Evolutionary conservation across 78 protist genomes (phyloP).

Genomic region (Chrysochromulina parva): DNA sequence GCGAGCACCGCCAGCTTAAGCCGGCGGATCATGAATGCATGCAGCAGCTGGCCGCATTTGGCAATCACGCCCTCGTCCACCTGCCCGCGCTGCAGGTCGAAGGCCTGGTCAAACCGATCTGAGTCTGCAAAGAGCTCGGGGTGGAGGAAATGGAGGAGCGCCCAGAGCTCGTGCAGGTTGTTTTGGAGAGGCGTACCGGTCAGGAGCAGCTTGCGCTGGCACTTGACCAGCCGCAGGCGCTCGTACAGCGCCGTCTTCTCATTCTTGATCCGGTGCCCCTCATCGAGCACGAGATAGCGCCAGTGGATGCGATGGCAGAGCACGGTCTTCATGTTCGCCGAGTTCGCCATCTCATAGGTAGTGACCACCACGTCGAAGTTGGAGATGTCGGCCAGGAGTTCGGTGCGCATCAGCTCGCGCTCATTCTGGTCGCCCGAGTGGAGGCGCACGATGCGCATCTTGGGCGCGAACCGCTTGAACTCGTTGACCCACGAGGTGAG

Average conservation of each 20-base stretch:
- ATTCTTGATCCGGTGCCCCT: slow-evolving; percentile 88
- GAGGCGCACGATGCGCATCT: slow-evolving; percentile 32
- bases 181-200: slow-evolving; percentile 72
- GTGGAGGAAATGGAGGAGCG: slow-evolving; percentile 63
- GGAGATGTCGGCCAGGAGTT: background rate
- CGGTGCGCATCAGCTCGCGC: slow-evolving; percentile 48
- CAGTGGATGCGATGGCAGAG: slow-evolving; percentile 40
- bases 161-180: slow-evolving; percentile 70
- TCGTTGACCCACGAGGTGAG: slow-evolving; percentile 41
- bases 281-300: slow-evolving; percentile 84
- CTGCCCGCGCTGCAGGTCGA: background rate
- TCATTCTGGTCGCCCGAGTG: slow-evolving; percentile 50
- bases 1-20: slow-evolving; percentile 38
- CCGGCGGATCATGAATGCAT: slow-evolving; percentile 37
- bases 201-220: slow-evolving; percentile 52
- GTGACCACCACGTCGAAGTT: slow-evolving; percentile 60
- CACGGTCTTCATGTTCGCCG: slow-evolving; percentile 41
- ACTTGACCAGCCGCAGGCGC: background rate
- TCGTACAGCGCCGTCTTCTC: background rate
- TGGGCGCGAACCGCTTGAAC: slow-evolving; percentile 43
- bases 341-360: slow-evolving; percentile 58
- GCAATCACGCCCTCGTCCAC: background rate
- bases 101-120: background rate
- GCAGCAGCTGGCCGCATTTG: slow-evolving; percentile 26
- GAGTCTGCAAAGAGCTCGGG: slow-evolving; percentile 56